Percentiles rank a stretch among this genome's conserved stretches.
These are phyloP conservation scores for Thecaphora frezii DNA, from an alignment of 1,284 basidiomycete species.

Conservation along the genomic window DNA sequence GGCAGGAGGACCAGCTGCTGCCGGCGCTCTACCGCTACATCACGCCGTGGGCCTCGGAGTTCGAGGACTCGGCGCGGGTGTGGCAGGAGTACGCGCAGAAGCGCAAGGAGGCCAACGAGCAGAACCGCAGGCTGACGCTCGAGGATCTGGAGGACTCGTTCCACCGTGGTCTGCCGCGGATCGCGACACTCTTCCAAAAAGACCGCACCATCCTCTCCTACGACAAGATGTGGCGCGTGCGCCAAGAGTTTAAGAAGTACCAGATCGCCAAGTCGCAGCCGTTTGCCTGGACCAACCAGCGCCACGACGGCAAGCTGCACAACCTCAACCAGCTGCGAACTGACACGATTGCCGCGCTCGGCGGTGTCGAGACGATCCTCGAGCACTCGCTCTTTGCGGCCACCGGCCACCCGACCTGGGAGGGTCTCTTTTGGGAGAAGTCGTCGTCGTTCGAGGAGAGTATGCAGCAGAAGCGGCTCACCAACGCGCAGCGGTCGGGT, in stretches of 20 bases:
- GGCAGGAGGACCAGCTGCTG: conserved; percentile 67
- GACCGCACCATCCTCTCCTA: conserved; percentile 95
- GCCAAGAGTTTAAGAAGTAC: conserved; percentile 97
- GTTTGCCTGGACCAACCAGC: conserved; percentile 97
- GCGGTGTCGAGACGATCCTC: conserved; percentile 94
- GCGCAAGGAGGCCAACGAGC: conserved; percentile 95
- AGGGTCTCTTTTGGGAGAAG: conserved; percentile 66
- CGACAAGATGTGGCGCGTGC: conserved; percentile 82
- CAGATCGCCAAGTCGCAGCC: conserved; percentile 82
- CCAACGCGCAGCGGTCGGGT: conserved; percentile 93
- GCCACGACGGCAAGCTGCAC: conserved; percentile 97
- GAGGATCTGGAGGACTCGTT: conserved; percentile 96
- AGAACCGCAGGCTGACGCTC: conserved; percentile 94
- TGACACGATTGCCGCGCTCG: conserved; percentile 96
- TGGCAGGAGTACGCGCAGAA: conserved; percentile 99
- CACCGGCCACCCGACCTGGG: conserved; percentile 72
- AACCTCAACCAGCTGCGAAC: conserved; percentile 97
- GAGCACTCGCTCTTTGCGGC: conserved; percentile 98
- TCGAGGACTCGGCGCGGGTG: conserved; percentile 94
- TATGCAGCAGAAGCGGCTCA: conserved; percentile 77
- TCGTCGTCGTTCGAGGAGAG: conserved; percentile 87
- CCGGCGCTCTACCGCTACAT: conserved; percentile 97
- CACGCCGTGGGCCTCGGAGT: conserved; percentile 98
- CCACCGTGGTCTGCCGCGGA: conserved; percentile 97
- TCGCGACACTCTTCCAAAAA: conserved; percentile 97